Evolutionary conservation across 2,329 filamentous ascomycete genomes (phyloP).

Genomic region (Cercospora sojina): DNA sequence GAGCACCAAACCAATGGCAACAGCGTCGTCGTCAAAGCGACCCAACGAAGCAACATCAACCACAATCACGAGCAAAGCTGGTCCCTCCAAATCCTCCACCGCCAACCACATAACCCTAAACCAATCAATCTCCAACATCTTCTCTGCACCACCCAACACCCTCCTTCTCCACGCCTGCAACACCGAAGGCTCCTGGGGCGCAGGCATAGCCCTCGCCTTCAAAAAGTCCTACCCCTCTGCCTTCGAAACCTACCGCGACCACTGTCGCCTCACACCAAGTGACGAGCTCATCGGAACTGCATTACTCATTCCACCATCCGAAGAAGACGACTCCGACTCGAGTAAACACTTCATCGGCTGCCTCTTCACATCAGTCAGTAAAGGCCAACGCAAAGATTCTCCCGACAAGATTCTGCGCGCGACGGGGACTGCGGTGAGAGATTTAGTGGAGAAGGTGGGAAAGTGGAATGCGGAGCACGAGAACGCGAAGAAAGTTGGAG

Average conservation of each 20-base stretch:
- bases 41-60: neutral
- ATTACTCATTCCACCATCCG: constrained; percentile 53
- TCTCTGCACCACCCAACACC: constrained; percentile 51
- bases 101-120: constrained; percentile 17
- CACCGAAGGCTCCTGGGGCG: constrained; percentile 57
- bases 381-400: constrained; percentile 48
- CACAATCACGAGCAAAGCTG: neutral
- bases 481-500: constrained; percentile 7
- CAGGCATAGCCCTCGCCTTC: constrained; percentile 58
- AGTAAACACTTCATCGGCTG: constrained; percentile 56
- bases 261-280: constrained; percentile 47
- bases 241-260: constrained; percentile 47
- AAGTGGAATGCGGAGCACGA: constrained; percentile 28
- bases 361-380: constrained; percentile 56
- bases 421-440: constrained; percentile 50
- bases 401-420: constrained; percentile 49
- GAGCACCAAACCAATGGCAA: neutral
- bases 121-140: constrained; percentile 49
- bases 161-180: constrained; percentile 62
- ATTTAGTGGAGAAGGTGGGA: constrained; percentile 49
- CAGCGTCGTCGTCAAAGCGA: neutral
- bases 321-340: constrained; percentile 32
- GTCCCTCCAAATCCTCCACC: neutral
- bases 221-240: constrained; percentile 52
- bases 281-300: constrained; percentile 46